These are phyloP conservation scores for Lasiodiplodia citricola DNA, from an alignment of 2,329 filamentous ascomycete genomes.

Conservation along the genomic window DNA sequence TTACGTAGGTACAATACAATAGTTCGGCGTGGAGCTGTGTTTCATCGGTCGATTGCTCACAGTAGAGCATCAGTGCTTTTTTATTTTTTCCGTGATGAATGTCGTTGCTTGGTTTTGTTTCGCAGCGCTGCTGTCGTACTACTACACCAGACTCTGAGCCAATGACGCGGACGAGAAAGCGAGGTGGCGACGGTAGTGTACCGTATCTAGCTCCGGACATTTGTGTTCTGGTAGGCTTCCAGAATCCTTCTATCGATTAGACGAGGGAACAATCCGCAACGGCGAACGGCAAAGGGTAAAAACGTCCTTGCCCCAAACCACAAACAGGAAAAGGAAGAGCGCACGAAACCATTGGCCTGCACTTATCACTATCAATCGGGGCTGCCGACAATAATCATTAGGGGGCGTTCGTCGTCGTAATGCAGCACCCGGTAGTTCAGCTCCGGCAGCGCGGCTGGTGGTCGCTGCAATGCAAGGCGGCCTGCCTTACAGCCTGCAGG, in stretches of 20 bases:
- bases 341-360: background rate
- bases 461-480: background rate
- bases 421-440: background rate
- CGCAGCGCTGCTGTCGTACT: too few species aligned
- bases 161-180: too few species aligned
- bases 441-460: too few species aligned
- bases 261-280: background rate
- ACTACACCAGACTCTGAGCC: too few species aligned
- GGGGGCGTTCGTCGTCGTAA: background rate
- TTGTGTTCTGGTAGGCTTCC: background rate
- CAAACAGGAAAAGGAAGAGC: background rate
- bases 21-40: too few species aligned
- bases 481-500: background rate
- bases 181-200: background rate
- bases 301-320: background rate
- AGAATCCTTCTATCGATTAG: background rate
- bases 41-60: too few species aligned
- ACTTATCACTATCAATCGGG: background rate
- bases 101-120: too few species aligned
- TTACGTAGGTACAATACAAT: too few species aligned
- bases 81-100: too few species aligned
- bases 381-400: background rate
- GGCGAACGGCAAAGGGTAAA: background rate
- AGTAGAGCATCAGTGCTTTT: too few species aligned
- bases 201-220: background rate